phyloP scores from a whole-genome alignment of 176 grass and related monocot genomes.

The Cenchrus fungigraminus region DNA sequence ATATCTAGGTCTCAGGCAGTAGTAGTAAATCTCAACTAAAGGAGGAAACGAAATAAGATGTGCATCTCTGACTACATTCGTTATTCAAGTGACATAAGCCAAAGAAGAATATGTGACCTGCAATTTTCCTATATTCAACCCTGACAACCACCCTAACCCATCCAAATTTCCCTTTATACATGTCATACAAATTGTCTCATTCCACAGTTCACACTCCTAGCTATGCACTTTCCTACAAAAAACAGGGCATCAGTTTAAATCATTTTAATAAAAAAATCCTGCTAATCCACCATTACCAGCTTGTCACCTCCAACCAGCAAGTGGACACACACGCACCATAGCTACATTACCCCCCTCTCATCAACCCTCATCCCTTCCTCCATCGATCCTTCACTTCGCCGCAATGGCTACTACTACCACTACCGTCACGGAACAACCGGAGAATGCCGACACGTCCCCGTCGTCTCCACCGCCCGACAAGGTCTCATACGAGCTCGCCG shows the following conservation, averaged over 20 bases:
- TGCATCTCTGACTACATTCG: neutral
- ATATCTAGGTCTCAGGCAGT: no score
- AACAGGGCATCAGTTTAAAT: neutral
- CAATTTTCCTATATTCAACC: neutral
- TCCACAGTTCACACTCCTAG: neutral
- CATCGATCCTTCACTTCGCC: slow-evolving; percentile 4
- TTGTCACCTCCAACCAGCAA: slow-evolving; percentile 17
- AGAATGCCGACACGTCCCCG: slow-evolving; percentile 33
- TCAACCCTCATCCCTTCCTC: neutral
- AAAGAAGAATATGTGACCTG: neutral
- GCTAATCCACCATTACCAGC: slow-evolving; percentile 20
- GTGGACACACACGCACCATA: neutral
- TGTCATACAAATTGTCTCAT: slow-evolving; percentile 7
- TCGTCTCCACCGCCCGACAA: slow-evolving; percentile 23
- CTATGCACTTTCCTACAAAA: neutral
- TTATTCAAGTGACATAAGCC: neutral
- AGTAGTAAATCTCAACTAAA: neutral
- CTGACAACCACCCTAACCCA: no score
- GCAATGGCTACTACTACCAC: slow-evolving; percentile 52
- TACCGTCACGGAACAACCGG: slow-evolving; percentile 39
- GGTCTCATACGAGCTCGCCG: slow-evolving; percentile 66
- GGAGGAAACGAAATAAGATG: neutral
- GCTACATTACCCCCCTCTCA: slow-evolving; percentile 32
- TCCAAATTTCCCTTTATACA: neutral
- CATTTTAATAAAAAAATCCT: neutral